A percentile compares a stretch with the other conserved stretches of the same genome.
Evolutionary conservation across 176 grass and related monocot genomes (phyloP).

Genomic region (Bothriochloa decipiens): DNA sequence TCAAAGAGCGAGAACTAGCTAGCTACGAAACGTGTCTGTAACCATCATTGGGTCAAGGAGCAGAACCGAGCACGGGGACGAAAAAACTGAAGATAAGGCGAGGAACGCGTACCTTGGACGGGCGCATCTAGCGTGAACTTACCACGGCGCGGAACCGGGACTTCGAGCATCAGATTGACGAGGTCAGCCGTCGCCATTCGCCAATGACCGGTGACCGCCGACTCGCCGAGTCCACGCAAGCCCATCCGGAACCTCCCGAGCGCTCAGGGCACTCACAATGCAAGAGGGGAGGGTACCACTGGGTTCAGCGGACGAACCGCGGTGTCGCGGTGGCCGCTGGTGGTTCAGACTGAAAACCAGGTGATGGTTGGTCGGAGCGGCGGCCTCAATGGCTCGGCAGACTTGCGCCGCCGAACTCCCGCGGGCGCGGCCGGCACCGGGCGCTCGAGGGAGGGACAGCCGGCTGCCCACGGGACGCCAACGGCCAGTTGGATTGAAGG

Average conservation of each 20-base stretch:
- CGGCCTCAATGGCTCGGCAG: not conserved
- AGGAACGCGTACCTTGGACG: not conserved
- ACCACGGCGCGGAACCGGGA: not conserved
- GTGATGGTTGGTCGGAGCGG: not conserved
- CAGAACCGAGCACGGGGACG: not conserved
- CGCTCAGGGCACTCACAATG: too few relatives aligned
- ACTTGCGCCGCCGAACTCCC: not conserved
- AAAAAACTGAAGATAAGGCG: not conserved
- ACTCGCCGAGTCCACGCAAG: too few relatives aligned
- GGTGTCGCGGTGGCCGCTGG: not conserved
- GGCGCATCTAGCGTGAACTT: not conserved
- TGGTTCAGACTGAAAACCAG: not conserved
- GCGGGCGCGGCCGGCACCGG: too few relatives aligned
- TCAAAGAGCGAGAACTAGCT: not conserved
- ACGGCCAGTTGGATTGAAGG: too few relatives aligned
- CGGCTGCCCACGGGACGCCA: too few relatives aligned
- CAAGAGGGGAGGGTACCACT: not conserved
- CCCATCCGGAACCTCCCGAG: not conserved
- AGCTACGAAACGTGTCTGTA: not conserved
- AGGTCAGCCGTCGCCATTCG: not conserved
- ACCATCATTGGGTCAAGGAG: not conserved
- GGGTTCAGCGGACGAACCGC: not conserved
- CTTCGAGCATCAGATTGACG: not conserved
- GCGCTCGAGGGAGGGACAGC: too few relatives aligned
- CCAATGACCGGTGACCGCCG: not conserved